Conservation (phyloP, 2,329 filamentous ascomycete genomes). For the Pestalotiopsis sp. region DNA sequence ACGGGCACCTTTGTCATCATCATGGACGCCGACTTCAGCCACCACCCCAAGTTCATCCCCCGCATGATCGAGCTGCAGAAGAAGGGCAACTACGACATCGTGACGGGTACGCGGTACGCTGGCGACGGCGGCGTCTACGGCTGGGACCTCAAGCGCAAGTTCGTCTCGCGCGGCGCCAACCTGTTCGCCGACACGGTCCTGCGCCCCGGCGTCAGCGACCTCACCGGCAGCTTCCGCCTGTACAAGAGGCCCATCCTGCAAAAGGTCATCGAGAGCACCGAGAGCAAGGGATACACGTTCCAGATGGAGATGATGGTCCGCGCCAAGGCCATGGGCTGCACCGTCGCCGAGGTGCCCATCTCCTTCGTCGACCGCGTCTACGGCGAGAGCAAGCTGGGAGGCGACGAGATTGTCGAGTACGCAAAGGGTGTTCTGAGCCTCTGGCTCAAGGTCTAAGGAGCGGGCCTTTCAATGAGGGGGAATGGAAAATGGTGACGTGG, state of each 20-base stretch:
- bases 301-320: slow-evolving; percentile 99
- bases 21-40: slow-evolving; percentile 99
- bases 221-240: slow-evolving; percentile 91
- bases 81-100: slow-evolving; percentile 84
- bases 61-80: slow-evolving; percentile 86
- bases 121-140: slow-evolving; percentile 88
- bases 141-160: slow-evolving; percentile 91
- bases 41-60: slow-evolving; percentile 99
- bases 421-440: slow-evolving; percentile 79
- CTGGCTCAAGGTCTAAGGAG: slow-evolving; percentile 73
- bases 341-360: slow-evolving; percentile 93
- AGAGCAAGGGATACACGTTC: slow-evolving; percentile 97
- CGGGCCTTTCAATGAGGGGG: neutral
- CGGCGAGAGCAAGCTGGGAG: slow-evolving; percentile 92
- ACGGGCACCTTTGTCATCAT: slow-evolving; percentile 97
- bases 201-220: slow-evolving; percentile 88
- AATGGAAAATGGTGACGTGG: neutral
- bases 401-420: slow-evolving; percentile 95
- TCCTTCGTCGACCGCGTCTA: slow-evolving; percentile 95
- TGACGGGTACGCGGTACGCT: slow-evolving; percentile 93
- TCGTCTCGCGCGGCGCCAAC: slow-evolving; percentile 86
- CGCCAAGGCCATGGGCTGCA: slow-evolving; percentile 93
- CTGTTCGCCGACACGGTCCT: slow-evolving; percentile 94
- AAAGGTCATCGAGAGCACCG: slow-evolving; percentile 85
- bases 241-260: slow-evolving; percentile 91